A percentile compares a stretch with the other conserved stretches of the same genome.
phyloP scores from a whole-genome alignment of 2,329 filamentous ascomycete species.

The Fusarium sp. region DNA sequence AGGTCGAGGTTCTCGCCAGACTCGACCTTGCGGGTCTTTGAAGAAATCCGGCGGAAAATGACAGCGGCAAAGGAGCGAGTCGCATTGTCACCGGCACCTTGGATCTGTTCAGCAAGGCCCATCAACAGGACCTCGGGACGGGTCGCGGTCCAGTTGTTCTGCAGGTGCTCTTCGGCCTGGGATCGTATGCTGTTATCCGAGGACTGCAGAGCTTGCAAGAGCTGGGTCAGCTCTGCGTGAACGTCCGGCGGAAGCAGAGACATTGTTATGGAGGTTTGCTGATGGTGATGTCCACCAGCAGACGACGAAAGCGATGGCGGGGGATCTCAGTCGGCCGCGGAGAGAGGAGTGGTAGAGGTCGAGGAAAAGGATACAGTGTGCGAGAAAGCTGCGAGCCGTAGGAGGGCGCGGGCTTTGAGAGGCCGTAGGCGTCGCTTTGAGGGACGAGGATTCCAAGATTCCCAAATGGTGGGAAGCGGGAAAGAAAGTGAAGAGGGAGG shows the following conservation, averaged over 20 bases:
- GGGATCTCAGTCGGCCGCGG: conserved; percentile 29
- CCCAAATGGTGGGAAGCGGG: conserved; percentile 44
- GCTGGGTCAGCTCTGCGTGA: conserved; percentile 86
- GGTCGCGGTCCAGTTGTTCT: conserved; percentile 88
- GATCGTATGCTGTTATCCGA: conserved; percentile 89
- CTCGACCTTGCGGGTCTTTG: conserved; percentile 85
- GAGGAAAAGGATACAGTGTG: conserved; percentile 8
- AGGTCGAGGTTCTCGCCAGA: conserved; percentile 83
- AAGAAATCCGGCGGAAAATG: conserved; percentile 93
- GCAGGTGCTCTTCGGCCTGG: conserved; percentile 90
- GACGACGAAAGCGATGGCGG: conserved; percentile 38
- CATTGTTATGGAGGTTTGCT: conserved; percentile 67
- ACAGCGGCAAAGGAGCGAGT: conserved; percentile 93
- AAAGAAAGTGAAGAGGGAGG: conserved; percentile 45
- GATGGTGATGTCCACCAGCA: conserved; percentile 52
- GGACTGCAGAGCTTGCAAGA: conserved; percentile 90
- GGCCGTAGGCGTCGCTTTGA: conserved; percentile 35
- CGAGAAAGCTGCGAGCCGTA: conserved; percentile 41
- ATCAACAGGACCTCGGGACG: conserved; percentile 92
- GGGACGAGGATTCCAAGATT: conserved; percentile 44
- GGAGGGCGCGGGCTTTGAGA: conserved; percentile 39
- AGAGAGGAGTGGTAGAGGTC: conserved; percentile 11
- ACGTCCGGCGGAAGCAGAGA: conserved; percentile 89
- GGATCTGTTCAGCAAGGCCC: conserved; percentile 93
- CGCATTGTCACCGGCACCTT: conserved; percentile 82